Evolutionary conservation across 495 filamentous ascomycete species (phyloP), one percentile per base, ranked within the genome.

Genomic region (Astrothelium macrocarpum): DNA sequence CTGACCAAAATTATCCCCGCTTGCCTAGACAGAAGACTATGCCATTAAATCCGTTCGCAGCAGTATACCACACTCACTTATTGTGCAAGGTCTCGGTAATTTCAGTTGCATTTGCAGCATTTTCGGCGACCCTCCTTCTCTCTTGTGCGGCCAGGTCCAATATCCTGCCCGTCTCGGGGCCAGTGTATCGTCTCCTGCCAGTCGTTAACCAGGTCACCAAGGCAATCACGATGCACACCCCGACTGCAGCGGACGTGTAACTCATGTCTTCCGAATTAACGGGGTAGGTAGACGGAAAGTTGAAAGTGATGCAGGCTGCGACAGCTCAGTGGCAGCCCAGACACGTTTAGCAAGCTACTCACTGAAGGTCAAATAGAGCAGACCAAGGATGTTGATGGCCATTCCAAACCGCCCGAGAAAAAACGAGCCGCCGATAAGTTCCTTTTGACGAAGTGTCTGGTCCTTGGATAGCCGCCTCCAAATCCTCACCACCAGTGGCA

Each of bases 291-390:
- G 74, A 76, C 0, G 83, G 82, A 66, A 85, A 83, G 62, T 84
- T 85, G 71, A 85, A 84, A 0, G 80, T 83, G 31, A 85, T 80
- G 5, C 75, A 75, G 1, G 76, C 78, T 46, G 84, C 85, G 0
- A 81, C 66, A 1, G 84, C 71, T 67, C 80, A 85, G 0, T 78
- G n/a, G 20, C n/a, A 84, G 75, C 3, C 81, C 82, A 14, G 83
- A 60, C 1, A 75, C 53, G 56, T 85, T 85, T 9, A 83, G 65
- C 43, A 39, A 43, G 9, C n/a, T n/a, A n/a, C n/a, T n/a, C n/a
- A n/a, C n/a, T n/a, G n/a, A n/a, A n/a, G n/a, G n/a, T n/a, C n/a
- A n/a, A n/a, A n/a, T n/a, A n/a, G n/a, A n/a, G n/a, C n/a, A n/a
- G n/a, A n/a, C n/a, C n/a, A n/a, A n/a, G n/a, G n/a, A n/a, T n/a